Percentiles rank a stretch among this genome's conserved stretches.
phyloP scores from a whole-genome alignment of 441 rosid species.

The Syzygium syzygioides region DNA sequence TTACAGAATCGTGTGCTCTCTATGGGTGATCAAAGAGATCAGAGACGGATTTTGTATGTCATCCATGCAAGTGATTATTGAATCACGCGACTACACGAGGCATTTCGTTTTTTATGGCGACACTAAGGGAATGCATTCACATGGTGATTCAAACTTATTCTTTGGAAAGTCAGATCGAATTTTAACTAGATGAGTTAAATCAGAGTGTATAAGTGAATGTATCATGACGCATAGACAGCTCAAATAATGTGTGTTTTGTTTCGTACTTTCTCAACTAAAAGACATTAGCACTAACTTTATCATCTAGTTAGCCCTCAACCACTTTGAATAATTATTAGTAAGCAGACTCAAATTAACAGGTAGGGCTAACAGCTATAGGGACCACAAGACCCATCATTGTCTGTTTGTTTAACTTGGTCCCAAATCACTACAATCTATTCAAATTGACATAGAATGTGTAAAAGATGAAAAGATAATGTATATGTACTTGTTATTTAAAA shows the following conservation, averaged over 20 bases:
- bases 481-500: not conserved
- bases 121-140: rapidly evolving
- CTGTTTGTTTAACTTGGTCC: not conserved
- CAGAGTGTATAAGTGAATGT: not conserved
- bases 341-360: not conserved
- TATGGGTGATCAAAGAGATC: not conserved
- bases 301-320: not conserved
- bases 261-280: not conserved
- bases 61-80: not conserved
- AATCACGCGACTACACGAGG: rapidly evolving
- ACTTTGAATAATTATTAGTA: not conserved
- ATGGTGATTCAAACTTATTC: not conserved
- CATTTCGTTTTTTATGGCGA: rapidly evolving
- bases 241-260: not conserved
- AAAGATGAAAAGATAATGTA: not conserved
- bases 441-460: no score
- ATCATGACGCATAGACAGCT: rapidly evolving
- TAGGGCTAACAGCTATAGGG: not conserved
- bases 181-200: not conserved
- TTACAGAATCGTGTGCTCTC: rapidly evolving
- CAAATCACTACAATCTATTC: not conserved
- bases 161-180: rapidly evolving
- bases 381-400: not conserved
- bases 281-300: not conserved
- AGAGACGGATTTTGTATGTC: not conserved